phyloP scores from a whole-genome alignment of 1,284 basidiomycete genomes.

The Somion occarium region DNA sequence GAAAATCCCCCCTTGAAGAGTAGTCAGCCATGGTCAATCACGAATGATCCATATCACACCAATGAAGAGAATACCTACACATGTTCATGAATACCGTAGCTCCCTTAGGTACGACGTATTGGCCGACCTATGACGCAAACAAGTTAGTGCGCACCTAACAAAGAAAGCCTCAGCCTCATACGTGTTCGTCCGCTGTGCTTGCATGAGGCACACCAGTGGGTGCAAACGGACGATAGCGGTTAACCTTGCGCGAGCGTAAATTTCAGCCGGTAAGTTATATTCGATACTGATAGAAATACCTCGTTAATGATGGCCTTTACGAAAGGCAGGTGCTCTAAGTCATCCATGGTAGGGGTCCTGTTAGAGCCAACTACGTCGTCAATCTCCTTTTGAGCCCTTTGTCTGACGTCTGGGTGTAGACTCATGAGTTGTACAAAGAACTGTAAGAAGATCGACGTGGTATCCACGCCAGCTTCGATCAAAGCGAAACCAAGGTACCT shows the following conservation, averaged over 20 bases:
- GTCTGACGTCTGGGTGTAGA: constrained; percentile 19
- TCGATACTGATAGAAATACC: not conserved
- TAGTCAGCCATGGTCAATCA: not conserved
- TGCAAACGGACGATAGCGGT: constrained; percentile 3
- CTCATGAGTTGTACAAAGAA: constrained; percentile 4
- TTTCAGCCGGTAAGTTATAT: not conserved
- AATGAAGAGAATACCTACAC: not conserved
- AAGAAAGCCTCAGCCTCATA: no score
- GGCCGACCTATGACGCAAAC: constrained; percentile 1
- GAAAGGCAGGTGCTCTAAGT: constrained; percentile 26
- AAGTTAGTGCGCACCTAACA: no score
- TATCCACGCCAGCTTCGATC: not conserved
- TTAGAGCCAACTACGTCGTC: constrained; percentile 26
- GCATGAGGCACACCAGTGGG: not conserved
- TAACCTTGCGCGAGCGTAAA: not conserved
- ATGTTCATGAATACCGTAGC: constrained; percentile 5
- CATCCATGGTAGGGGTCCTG: constrained; percentile 20
- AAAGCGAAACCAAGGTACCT: not conserved
- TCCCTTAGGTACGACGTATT: constrained; percentile 5
- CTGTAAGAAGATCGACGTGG: constrained; percentile 15
- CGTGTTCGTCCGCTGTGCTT: not conserved
- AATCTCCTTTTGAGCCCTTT: constrained; percentile 24
- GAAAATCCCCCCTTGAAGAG: constrained; percentile 2
- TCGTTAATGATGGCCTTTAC: constrained; percentile 25
- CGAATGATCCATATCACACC: not conserved